Evolutionary conservation across 2,329 filamentous ascomycete genomes (phyloP), one percentile per base, ranked within the genome.

Genomic region (Geosmithia flava): DNA sequence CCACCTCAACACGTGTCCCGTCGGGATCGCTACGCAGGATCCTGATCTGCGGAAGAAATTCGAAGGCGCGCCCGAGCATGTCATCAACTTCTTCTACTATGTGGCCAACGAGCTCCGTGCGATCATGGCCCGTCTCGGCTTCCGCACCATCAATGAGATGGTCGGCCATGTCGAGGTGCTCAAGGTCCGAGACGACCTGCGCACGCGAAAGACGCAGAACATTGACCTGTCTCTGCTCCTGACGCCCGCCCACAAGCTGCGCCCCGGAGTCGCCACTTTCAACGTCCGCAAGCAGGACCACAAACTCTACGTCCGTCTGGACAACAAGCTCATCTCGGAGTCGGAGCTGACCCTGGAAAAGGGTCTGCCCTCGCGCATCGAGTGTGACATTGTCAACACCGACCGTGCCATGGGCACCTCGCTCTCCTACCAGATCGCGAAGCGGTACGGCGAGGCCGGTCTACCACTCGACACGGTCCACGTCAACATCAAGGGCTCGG

Each of bases 51-150:
- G 91, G 51, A 86, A 90, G 75, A 97, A 96, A 70, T 96, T 97
- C 67, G 75, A 82, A 56, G 91, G 91, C 52, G 90, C 87, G 1
- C 90, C 91, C 11, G 91, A 97, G 69, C 88, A 96, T 58, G 90
- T 95, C 50, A 96, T 97, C 68, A 97, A 96, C 76, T 96, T 96
- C 75, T 95, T 95, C 71, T 97, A 96, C 72, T 97, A 96, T 60
- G 77, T 97, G 47, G 86, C 91, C 56, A 97, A 97, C 61, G 91
- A 97, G 71, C 80, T 97, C 50, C 84, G 91, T 62, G 88, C 90
- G 37, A 95, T 97, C 68, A 96, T 97, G 91, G 90, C 91, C 46
- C 88, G 86, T 68, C 81, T 96, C 58, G 91, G 91, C 55, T 88
- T 95, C 79, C 83, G 91, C 54, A 95, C 87, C 51, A 85, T 97